Base-by-base conservation (phyloP, 2,329 filamentous ascomycete species). In the Trichophyton schoenleinii region DNA sequence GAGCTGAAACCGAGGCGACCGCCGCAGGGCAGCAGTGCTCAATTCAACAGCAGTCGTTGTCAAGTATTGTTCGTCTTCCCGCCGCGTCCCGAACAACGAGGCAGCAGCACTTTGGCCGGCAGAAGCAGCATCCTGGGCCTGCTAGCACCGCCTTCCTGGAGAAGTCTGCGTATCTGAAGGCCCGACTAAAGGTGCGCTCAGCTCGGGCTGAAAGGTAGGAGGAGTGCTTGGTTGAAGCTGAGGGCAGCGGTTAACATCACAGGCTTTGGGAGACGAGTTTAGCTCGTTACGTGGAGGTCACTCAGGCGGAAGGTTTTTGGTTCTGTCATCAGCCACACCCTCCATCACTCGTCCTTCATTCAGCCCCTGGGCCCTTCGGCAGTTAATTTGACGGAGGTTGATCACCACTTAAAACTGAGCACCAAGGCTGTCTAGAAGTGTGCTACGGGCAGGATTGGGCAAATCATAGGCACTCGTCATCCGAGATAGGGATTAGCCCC, bases 91-190 rank as follows among this genome's bases (percentile, higher is more conserved):
- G 52, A 28, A 13, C 52, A 55, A 34, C 28, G 52, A 55, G 52
- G 52, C 52, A 55, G 52, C 52, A 55, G 52, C 52, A 55, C 25
- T 55, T 55, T 55, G 52, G 52, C 52, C 28, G n/a, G 52, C 52
- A 55, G 52, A 55, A 55, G 52, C 52, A 55, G 28, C 52, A 55
- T 55, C 52, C 52, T 55, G 52, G 52, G 20, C 13, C 31, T 34
- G 28, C 13, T 36, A 55, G 25, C 52, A 55, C 52, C n/a, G 52
- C 52, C 52, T 55, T 55, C 52, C 52, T 36, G 11, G 6, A 3
- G 9, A 25, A 25, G 8, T 18, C 13, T 5, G 52, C 52, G 5
- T 36, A 36, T 18, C 52, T 55, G 31, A 13, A 18, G 6, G 52
- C 28, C 52, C 15, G 34, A 36, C 52, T 1, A 28, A 6, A 15